A percentile compares a stretch with the other conserved stretches of the same genome.
phyloP scores from a whole-genome alignment of 371 early-diverging fungal genomes.

The Apophysomyces variabilis region DNA sequence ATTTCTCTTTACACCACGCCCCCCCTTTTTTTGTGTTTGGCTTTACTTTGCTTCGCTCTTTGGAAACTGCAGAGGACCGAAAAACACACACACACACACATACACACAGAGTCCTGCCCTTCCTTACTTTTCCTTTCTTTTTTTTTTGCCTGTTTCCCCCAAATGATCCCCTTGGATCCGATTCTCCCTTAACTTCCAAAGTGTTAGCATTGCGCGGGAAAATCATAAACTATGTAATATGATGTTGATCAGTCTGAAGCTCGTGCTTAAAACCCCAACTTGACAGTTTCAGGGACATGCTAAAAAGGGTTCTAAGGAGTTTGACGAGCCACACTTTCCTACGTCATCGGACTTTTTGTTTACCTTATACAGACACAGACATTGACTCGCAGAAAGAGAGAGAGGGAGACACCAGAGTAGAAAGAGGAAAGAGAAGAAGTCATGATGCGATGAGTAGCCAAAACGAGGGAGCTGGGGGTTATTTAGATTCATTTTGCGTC shows the following conservation, averaged over 20 bases:
- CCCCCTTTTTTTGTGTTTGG: background rate
- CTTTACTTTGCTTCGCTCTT: background rate
- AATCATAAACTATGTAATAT: background rate
- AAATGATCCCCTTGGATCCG: too few species aligned
- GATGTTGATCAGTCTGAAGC: too few species aligned
- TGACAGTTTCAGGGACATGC: background rate
- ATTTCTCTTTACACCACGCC: too few species aligned
- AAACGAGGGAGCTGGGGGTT: background rate
- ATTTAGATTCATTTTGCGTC: slow-evolving; percentile 3
- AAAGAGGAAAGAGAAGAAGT: background rate
- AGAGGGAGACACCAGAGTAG: background rate
- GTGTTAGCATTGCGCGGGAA: slow-evolving; percentile 2
- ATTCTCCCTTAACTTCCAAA: background rate
- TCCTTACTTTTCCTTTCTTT: background rate
- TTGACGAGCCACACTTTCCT: background rate
- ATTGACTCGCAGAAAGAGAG: background rate
- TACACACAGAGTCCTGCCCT: background rate
- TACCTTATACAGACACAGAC: background rate
- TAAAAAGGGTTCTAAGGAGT: too few species aligned
- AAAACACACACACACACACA: background rate
- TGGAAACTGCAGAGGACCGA: background rate
- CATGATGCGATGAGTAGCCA: background rate
- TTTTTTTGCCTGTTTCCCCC: background rate
- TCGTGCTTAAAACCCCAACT: background rate
- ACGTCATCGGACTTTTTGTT: background rate